Percentiles rank a stretch among this genome's conserved stretches.
These are phyloP conservation scores for Hibiscus syriacus DNA, from an alignment of 345 rosid genomes.

Conservation along the genomic window DNA sequence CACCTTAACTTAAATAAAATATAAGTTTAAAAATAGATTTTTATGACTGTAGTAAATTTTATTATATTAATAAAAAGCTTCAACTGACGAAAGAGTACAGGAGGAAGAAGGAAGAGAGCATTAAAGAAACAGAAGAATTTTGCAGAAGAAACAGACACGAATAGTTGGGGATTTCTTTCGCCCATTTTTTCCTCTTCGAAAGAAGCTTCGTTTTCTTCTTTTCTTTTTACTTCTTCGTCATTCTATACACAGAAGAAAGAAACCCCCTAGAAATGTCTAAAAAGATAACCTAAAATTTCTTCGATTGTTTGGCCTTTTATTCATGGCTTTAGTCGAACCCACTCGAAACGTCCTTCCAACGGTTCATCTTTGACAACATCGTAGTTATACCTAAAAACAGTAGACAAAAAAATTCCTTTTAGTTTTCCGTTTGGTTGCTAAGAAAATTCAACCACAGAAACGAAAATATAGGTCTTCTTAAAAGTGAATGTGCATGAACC, in stretches of 20 bases:
- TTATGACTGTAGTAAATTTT: too few species aligned
- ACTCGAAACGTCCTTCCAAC: constrained; percentile 67
- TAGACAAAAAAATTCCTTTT: neutral
- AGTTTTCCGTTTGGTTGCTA: constrained; percentile 6
- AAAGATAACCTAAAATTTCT: neutral
- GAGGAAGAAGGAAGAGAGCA: too few species aligned
- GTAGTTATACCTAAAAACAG: constrained; percentile 48
- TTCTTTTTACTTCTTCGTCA: neutral
- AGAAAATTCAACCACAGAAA: neutral
- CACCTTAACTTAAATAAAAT: too few species aligned
- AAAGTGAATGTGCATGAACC: constrained; percentile 2
- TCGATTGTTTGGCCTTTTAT: neutral
- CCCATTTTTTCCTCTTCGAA: neutral
- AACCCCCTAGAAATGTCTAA: neutral
- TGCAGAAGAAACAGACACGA: constrained; percentile 17
- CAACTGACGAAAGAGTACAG: too few species aligned
- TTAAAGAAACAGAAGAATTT: too few species aligned
- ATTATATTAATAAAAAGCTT: too few species aligned
- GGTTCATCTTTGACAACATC: constrained; percentile 55
- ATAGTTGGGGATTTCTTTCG: neutral
- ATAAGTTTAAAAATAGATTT: too few species aligned
- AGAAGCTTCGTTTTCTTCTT: constrained; percentile 3
- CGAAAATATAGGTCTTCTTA: neutral
- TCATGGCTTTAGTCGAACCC: constrained; percentile 44
- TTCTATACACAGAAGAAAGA: constrained; percentile 15